phyloP scores from a whole-genome alignment of 2,329 filamentous ascomycete genomes.

The Colletotrichum musicola region DNA sequence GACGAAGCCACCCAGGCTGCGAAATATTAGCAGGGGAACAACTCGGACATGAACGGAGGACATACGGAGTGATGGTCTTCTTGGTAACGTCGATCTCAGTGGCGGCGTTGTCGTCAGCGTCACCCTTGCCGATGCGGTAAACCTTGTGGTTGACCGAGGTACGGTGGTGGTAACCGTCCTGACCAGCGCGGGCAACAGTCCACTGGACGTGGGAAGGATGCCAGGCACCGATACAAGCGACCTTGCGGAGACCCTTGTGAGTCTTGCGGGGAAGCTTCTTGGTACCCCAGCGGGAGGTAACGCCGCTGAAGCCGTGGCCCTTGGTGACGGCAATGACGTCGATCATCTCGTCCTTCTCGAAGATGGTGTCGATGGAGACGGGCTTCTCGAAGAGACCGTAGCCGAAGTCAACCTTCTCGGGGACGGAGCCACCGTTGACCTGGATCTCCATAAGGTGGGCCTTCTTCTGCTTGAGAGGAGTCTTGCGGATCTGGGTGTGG shows the following conservation, averaged over 20 bases:
- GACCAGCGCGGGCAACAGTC: conserved; percentile 99
- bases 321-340: conserved; percentile 99
- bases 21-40: conserved; percentile 48
- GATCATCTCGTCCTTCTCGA: conserved; percentile 99
- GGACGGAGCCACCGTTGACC: conserved; percentile 95
- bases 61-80: conserved; percentile 99
- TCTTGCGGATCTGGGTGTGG: conserved; percentile 99
- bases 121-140: conserved; percentile 96
- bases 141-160: conserved; percentile 99
- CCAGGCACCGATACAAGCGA: conserved; percentile 99
- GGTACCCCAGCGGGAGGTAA: conserved; percentile 98
- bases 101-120: conserved; percentile 90
- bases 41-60: conserved; percentile 49
- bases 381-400: conserved; percentile 99
- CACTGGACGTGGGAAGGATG: conserved; percentile 99
- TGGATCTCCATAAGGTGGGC: conserved; percentile 99
- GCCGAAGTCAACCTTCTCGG: conserved; percentile 97
- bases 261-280: conserved; percentile 99
- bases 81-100: conserved; percentile 98
- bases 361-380: conserved; percentile 91
- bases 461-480: conserved; percentile 99
- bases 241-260: conserved; percentile 99
- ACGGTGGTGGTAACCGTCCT: conserved; percentile 99
- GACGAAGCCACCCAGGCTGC: conserved; percentile 97
- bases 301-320: conserved; percentile 98